Evolutionary conservation across 2,329 filamentous ascomycete genomes (phyloP).

Genomic region (Alternaria longipes): DNA sequence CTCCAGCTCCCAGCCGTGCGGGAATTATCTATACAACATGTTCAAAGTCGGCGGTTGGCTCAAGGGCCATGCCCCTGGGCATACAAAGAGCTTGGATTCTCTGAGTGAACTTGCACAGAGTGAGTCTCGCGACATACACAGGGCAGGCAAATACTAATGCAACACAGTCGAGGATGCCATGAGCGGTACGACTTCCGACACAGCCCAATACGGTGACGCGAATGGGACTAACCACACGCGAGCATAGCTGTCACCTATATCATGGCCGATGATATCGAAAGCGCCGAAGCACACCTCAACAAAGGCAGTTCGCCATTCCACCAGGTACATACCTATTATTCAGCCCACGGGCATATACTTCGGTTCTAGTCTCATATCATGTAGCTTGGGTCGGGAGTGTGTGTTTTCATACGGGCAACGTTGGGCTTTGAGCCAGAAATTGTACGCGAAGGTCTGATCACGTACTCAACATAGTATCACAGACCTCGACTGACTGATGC

Average conservation of each 20-base stretch:
- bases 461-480: background rate
- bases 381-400: slow-evolving; percentile 79
- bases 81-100: slow-evolving; percentile 65
- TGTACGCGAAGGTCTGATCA: slow-evolving; percentile 74
- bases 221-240: slow-evolving; percentile 37
- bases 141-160: slow-evolving; percentile 25
- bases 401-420: slow-evolving; percentile 84
- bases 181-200: slow-evolving; percentile 49
- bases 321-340: slow-evolving; percentile 57
- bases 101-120: slow-evolving; percentile 68
- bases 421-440: slow-evolving; percentile 91
- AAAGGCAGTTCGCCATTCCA: slow-evolving; percentile 87
- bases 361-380: slow-evolving; percentile 28
- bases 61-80: slow-evolving; percentile 46
- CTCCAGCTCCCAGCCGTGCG: background rate
- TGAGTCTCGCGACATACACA: slow-evolving; percentile 7
- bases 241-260: slow-evolving; percentile 71
- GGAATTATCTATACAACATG: slow-evolving; percentile 29
- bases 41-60: slow-evolving; percentile 53
- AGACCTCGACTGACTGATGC: slow-evolving; percentile 16
- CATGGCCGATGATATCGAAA: slow-evolving; percentile 89
- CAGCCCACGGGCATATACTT: background rate
- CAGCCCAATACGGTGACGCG: background rate
- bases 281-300: slow-evolving; percentile 76
- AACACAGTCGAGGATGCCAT: slow-evolving; percentile 57